phyloP scores from a whole-genome alignment of 1,139 yeast species.

The Torulaspora pretoriensis region DNA sequence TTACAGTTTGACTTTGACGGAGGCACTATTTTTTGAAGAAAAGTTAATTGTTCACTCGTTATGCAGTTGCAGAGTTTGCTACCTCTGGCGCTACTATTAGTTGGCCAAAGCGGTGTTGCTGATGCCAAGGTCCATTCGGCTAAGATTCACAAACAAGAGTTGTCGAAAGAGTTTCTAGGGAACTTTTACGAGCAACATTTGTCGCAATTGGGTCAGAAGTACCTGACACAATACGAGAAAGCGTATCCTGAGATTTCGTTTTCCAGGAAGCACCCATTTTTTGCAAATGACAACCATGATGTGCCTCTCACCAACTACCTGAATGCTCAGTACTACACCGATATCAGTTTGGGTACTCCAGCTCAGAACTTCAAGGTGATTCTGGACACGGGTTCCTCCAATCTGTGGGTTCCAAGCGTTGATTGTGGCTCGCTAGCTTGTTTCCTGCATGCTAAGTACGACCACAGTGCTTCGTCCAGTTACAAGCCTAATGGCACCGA shows the following conservation, averaged over 20 bases:
- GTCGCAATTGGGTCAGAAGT: slow-evolving; percentile 67
- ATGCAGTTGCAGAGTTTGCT: slow-evolving; percentile 62
- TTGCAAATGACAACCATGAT: slow-evolving; percentile 45
- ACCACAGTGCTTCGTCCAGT: slow-evolving; percentile 71
- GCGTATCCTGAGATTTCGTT: slow-evolving; percentile 38
- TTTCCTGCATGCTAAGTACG: slow-evolving; percentile 85
- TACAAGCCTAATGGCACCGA: slow-evolving; percentile 83
- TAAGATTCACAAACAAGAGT: slow-evolving; percentile 59
- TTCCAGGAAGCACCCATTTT: slow-evolving; percentile 29
- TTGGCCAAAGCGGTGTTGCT: slow-evolving; percentile 40
- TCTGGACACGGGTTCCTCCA: slow-evolving; percentile 93
- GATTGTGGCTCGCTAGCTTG: slow-evolving; percentile 94
- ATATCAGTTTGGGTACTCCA: slow-evolving; percentile 86
- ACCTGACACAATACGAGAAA: slow-evolving; percentile 52
- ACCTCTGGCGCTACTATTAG: slow-evolving; percentile 58
- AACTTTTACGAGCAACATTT: slow-evolving; percentile 60
- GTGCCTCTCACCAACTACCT: slow-evolving; percentile 86
- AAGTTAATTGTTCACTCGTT: slow-evolving; percentile 6
- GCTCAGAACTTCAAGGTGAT: slow-evolving; percentile 86
- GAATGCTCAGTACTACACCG: slow-evolving; percentile 94
- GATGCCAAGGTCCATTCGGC: slow-evolving; percentile 64
- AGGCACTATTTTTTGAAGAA: background rate
- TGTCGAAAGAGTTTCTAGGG: slow-evolving; percentile 59
- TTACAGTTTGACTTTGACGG: background rate
- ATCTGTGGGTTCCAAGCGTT: slow-evolving; percentile 90